phyloP scores from a whole-genome alignment of 148 eudicot genomes.

The Nepenthes mirabilis region DNA sequence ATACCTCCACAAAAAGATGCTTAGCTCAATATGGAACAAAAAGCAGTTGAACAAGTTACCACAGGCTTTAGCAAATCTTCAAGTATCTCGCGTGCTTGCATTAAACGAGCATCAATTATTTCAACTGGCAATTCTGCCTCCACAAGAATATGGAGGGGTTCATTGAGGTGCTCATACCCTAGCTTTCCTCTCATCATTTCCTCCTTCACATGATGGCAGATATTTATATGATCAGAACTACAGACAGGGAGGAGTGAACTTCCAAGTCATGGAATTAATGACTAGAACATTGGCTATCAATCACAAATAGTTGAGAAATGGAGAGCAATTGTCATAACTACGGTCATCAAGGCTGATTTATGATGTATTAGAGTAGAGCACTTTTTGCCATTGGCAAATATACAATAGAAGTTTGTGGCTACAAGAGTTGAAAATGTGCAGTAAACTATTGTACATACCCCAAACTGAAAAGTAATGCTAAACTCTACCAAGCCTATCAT shows the following conservation, averaged over 20 bases:
- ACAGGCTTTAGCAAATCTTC: constrained; percentile 91
- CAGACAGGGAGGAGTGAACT: not conserved
- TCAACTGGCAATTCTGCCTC: constrained; percentile 95
- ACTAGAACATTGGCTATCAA: not conserved
- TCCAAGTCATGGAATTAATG: not conserved
- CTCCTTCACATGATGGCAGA: constrained; percentile 35
- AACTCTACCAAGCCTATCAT: too few relatives aligned
- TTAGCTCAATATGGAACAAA: not conserved
- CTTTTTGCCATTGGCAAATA: too few relatives aligned
- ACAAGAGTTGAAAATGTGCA: too few relatives aligned
- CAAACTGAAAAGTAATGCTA: too few relatives aligned
- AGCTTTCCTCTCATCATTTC: constrained; percentile 97
- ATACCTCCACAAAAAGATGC: not conserved
- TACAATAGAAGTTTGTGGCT: too few relatives aligned
- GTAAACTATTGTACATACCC: too few relatives aligned
- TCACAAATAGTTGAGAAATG: too few relatives aligned
- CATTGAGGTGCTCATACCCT: constrained; percentile 94
- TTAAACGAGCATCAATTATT: constrained; percentile 70
- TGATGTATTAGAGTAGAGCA: too few relatives aligned
- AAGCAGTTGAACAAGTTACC: constrained; percentile 30
- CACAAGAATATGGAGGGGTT: constrained; percentile 89
- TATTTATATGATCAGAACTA: not conserved
- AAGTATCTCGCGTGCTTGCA: constrained; percentile 92
- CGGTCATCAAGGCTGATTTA: too few relatives aligned
- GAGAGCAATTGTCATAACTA: too few relatives aligned